phyloP scores from a whole-genome alignment of 2,329 filamentous ascomycete genomes.

The Penicillium sumatraense region DNA sequence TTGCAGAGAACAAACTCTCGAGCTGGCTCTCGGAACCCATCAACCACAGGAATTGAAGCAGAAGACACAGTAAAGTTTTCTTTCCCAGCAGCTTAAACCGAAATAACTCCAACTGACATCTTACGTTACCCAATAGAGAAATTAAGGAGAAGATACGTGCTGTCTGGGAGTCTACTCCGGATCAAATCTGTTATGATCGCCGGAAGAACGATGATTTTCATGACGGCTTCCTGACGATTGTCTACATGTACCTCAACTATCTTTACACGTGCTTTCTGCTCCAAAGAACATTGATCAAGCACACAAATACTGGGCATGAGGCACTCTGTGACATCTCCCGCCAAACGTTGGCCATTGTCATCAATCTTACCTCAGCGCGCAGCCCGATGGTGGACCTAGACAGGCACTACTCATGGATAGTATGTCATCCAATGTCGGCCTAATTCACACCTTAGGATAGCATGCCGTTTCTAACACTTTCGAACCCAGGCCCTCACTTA shows the following conservation, averaged over 20 bases:
- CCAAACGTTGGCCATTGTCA: constrained; percentile 34
- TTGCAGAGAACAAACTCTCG: constrained; percentile 36
- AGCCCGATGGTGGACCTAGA: constrained; percentile 35
- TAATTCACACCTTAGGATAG: neutral
- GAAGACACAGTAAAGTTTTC: constrained; percentile 30
- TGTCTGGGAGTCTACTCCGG: constrained; percentile 31
- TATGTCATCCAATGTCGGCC: constrained; percentile 22
- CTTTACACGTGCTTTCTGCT: constrained; percentile 42
- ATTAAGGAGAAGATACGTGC: constrained; percentile 30
- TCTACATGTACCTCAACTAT: constrained; percentile 40
- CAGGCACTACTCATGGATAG: constrained; percentile 40
- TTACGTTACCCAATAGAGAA: constrained; percentile 18
- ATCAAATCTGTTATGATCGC: constrained; percentile 32
- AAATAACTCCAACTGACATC: neutral
- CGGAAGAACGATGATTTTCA: constrained; percentile 13
- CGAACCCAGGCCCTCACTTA: constrained; percentile 35
- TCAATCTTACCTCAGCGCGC: constrained; percentile 32
- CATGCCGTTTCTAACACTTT: neutral
- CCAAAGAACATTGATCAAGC: constrained; percentile 38
- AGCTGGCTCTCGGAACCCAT: constrained; percentile 34
- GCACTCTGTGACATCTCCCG: constrained; percentile 39
- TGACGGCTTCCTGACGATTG: constrained; percentile 24
- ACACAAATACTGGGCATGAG: constrained; percentile 35
- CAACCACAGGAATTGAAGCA: constrained; percentile 28
- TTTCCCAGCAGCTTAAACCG: neutral